A percentile compares a stretch with the other conserved stretches of the same genome.
Evolutionary conservation across 148 eudicot genomes (phyloP).

Genomic region (Selenicereus undatus): DNA sequence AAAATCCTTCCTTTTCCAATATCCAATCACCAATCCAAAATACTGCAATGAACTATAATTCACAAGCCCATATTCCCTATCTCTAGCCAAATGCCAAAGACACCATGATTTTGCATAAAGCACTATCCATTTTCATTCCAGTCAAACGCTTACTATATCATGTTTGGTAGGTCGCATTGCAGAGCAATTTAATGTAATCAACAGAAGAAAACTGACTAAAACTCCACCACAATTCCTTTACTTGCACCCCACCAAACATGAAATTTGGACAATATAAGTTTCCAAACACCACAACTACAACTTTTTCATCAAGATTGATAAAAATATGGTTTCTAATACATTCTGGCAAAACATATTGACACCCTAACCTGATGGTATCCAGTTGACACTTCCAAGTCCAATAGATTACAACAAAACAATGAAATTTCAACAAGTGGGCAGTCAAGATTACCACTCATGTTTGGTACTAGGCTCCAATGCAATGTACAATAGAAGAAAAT

Average conservation of each 20-base stretch:
- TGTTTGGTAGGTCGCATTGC: background rate
- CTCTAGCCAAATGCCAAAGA: background rate
- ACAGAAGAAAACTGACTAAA: background rate
- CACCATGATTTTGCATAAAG: background rate
- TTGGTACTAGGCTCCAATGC: no score
- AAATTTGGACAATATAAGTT: background rate
- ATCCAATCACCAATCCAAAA: background rate
- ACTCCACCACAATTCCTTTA: background rate
- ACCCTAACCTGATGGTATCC: background rate
- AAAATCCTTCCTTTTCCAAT: background rate
- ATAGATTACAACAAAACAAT: background rate
- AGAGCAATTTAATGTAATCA: background rate
- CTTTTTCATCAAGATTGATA: background rate
- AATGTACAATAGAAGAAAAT: no score
- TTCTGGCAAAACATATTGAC: background rate
- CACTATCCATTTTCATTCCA: background rate
- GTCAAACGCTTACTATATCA: background rate
- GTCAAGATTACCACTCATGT: constrained; percentile 38
- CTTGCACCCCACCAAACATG: background rate
- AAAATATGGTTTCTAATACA: background rate
- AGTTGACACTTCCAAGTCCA: background rate
- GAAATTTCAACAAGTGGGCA: background rate
- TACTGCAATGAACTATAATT: background rate
- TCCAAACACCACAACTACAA: background rate
- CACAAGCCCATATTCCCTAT: background rate